phyloP scores from a whole-genome alignment of 768 basidiomycete species.

The Galerina sulciceps region DNA sequence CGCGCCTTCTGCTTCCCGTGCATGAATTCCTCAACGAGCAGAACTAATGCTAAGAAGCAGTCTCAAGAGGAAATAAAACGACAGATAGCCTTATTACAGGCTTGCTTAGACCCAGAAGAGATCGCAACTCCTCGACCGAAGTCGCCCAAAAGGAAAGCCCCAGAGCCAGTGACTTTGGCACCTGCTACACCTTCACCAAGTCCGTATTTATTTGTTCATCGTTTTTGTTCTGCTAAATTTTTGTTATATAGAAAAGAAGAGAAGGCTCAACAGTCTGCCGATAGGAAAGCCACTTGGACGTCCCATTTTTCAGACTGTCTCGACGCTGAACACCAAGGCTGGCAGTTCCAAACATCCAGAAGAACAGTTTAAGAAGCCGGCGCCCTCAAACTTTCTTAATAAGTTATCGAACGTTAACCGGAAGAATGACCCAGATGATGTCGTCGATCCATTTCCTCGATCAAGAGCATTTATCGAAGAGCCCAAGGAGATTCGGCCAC shows the following conservation, averaged over 20 bases:
- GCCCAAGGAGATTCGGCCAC: slow-evolving; percentile 21
- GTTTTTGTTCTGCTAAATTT: neutral
- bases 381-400: slow-evolving; percentile 56
- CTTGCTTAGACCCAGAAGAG: slow-evolving; percentile 45
- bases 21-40: slow-evolving; percentile 63
- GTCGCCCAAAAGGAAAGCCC: slow-evolving; percentile 54
- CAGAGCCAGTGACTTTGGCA: slow-evolving; percentile 43
- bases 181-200: slow-evolving; percentile 74
- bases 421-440: slow-evolving; percentile 20
- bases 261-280: slow-evolving; percentile 40
- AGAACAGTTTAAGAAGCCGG: slow-evolving; percentile 34
- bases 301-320: slow-evolving; percentile 16
- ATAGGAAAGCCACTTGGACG: slow-evolving; percentile 16
- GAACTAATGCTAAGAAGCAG: slow-evolving; percentile 38
- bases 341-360: neutral
- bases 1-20: neutral
- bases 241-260: slow-evolving; percentile 37
- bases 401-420: slow-evolving; percentile 48
- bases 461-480: slow-evolving; percentile 40
- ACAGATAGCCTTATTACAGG: slow-evolving; percentile 61
- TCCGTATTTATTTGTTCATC: slow-evolving; percentile 33
- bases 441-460: slow-evolving; percentile 16
- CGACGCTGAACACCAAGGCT: neutral
- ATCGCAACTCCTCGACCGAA: slow-evolving; percentile 22
- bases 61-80: slow-evolving; percentile 53